Evolutionary conservation across 2,329 filamentous ascomycete species (phyloP).

Genomic region (Macroventuria anomochaeta): DNA sequence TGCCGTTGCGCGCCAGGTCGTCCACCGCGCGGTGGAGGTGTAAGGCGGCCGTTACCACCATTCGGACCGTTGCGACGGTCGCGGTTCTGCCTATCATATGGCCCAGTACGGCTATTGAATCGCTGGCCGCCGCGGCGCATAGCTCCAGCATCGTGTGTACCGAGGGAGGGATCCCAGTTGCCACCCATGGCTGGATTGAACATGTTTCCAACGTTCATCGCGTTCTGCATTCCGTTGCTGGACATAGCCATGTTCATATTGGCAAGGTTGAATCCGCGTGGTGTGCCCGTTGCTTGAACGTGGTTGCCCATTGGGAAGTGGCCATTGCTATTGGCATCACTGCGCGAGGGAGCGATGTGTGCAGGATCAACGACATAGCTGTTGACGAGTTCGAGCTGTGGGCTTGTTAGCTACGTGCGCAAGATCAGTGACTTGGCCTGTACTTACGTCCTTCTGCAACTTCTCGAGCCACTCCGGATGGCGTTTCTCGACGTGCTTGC

Average conservation of each 20-base stretch:
- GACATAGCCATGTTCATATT: constrained; percentile 70
- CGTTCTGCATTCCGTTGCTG: constrained; percentile 54
- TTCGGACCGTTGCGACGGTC: constrained; percentile 55
- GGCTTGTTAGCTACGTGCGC: constrained; percentile 10
- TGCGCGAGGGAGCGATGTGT: constrained; percentile 90
- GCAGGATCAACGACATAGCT: constrained; percentile 92
- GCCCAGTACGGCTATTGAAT: constrained; percentile 49
- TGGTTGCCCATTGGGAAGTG: constrained; percentile 88
- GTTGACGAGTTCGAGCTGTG: constrained; percentile 86
- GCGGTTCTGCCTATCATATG: constrained; percentile 50
- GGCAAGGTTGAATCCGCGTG: constrained; percentile 86
- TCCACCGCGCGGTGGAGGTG: constrained; percentile 58
- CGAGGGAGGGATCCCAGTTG: constrained; percentile 64
- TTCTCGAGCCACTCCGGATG: constrained; percentile 85
- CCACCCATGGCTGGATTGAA: constrained; percentile 56
- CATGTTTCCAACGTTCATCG: constrained; percentile 49
- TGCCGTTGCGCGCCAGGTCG: constrained; percentile 66
- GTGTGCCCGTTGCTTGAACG: constrained; percentile 75
- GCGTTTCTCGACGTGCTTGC: constrained; percentile 96
- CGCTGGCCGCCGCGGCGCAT: constrained; percentile 51
- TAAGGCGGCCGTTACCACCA: constrained; percentile 57
- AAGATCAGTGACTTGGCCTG: neutral
- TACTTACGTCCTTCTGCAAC: constrained; percentile 80
- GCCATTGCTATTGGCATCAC: constrained; percentile 93
- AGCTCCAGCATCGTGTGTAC: constrained; percentile 51